phyloP scores from a whole-genome alignment of 1,284 basidiomycete genomes.

The Apiotrichum domesticum region DNA sequence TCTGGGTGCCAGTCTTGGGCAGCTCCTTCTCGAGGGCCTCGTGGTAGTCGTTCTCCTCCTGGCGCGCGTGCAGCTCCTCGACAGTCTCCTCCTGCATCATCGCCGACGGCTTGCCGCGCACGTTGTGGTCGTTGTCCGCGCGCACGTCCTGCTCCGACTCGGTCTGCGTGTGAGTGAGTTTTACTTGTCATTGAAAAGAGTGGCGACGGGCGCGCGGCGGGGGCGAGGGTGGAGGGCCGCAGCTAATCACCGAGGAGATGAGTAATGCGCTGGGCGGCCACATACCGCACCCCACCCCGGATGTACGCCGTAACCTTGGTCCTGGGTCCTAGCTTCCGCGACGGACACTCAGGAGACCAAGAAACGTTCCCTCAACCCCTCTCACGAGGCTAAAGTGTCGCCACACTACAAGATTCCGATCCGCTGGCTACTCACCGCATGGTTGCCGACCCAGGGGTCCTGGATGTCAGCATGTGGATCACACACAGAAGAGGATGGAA shows the following conservation, averaged over 20 bases:
- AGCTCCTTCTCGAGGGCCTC: not conserved
- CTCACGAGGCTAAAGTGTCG: not conserved
- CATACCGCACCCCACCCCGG: too few species aligned
- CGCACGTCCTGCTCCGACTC: slow-evolving; percentile 14
- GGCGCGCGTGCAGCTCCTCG: not conserved
- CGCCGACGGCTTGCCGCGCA: slow-evolving; percentile 1
- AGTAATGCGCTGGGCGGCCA: too few species aligned
- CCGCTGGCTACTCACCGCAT: not conserved
- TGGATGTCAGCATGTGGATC: not conserved
- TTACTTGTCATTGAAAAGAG: not conserved
- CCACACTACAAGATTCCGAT: not conserved
- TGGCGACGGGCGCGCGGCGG: too few species aligned
- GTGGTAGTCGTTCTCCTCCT: not conserved
- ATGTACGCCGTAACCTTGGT: too few species aligned
- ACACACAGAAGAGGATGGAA: not conserved
- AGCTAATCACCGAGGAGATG: too few species aligned
- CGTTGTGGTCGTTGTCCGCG: slow-evolving; percentile 2
- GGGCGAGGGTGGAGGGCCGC: too few species aligned
- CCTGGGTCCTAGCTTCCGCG: too few species aligned
- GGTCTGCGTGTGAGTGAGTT: slow-evolving; percentile 5
- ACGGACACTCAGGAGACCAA: too few species aligned
- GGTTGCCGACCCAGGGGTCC: not conserved
- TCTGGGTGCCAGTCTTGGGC: not conserved
- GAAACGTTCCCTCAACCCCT: not conserved
- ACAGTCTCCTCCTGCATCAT: slow-evolving; percentile 7